A percentile compares a stretch with the other conserved stretches of the same genome.
Conservation (phyloP, 1,284 basidiomycete species). For the Ustilago sp. region DNA sequence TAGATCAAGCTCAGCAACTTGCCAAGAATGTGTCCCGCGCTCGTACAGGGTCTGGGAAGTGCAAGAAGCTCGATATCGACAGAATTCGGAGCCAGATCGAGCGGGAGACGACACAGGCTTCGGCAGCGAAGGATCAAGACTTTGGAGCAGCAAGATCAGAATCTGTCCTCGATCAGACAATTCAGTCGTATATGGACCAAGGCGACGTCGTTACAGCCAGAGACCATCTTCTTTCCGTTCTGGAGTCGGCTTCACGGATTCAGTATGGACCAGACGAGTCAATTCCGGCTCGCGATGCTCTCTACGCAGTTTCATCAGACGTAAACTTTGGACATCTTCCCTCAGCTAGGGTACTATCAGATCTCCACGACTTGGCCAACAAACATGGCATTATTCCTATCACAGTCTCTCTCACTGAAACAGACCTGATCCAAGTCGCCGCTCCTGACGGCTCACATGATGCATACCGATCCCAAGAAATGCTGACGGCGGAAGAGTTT, state of each 20-base stretch:
- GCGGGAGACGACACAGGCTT: constrained; percentile 5
- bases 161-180: constrained; percentile 10
- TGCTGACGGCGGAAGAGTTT: constrained; percentile 31
- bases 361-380: constrained; percentile 24
- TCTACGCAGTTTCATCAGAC: not conserved
- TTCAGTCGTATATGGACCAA: constrained; percentile 22
- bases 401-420: constrained; percentile 21
- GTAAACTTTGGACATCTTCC: constrained; percentile 6
- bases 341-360: constrained; percentile 23
- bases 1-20: constrained; percentile 15
- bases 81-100: constrained; percentile 12
- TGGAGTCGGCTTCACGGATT: constrained; percentile 12
- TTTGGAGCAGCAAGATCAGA: not conserved
- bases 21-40: constrained; percentile 1
- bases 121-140: not conserved
- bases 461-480: constrained; percentile 1
- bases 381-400: constrained; percentile 29
- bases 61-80: constrained; percentile 12
- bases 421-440: constrained; percentile 9
- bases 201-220: constrained; percentile 33
- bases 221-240: constrained; percentile 27
- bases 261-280: not conserved
- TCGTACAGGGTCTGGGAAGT: not conserved
- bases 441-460: not conserved
- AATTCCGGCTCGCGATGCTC: not conserved